Evolutionary conservation across 495 filamentous ascomycete species (phyloP), one percentile per base, ranked within the genome.

Genomic region (Talaromyces ruber): DNA sequence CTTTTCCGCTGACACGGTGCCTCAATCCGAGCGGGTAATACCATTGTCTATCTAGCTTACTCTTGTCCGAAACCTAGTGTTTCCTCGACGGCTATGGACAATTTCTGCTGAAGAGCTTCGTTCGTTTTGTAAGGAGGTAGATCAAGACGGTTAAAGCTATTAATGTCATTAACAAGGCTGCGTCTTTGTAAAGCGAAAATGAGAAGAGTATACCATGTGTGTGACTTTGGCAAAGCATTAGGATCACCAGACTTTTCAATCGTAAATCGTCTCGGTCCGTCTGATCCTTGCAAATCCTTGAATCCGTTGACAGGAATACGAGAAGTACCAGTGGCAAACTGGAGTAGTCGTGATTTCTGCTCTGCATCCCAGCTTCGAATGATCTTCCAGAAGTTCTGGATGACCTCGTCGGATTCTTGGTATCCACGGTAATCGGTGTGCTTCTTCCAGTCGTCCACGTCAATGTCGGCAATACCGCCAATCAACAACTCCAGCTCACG

Each of bases 401-500:
- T 95, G 30, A 98, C 95, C 69, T 97, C 91, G 72, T 98, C 95
- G 58, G 84, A 86, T 75, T 99, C 94, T 43, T 96, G 97, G 79
- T 99, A 99, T n/a, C 94, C 94, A 63, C 94, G 86, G 77, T 99
- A 99, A 71, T 99, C 94, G n/a, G 94, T 99, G 77, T 99, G 94
- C 79, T 99, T 99, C 87, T 99, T 99, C 94, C 94, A 99, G 74
- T 99, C 94, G 55, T 98, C 94, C 21, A 99, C 95, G 69, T 99
- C 94, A 67, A 99, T 99, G 72, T 99, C 94, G 51, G 94, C 95
- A 70, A 99, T 99, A 81, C 94, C 94, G 64, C 94, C 94, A 71
- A 99, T 98, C 65, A 99, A 80, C 66, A 99, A 77, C 74, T 99
- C 94, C 55, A 99, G 79, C 73, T 99, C 94, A 61, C 94, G 89